Base-by-base conservation (phyloP, 2,329 filamentous ascomycete genomes). In the Xylaria polymorpha region DNA sequence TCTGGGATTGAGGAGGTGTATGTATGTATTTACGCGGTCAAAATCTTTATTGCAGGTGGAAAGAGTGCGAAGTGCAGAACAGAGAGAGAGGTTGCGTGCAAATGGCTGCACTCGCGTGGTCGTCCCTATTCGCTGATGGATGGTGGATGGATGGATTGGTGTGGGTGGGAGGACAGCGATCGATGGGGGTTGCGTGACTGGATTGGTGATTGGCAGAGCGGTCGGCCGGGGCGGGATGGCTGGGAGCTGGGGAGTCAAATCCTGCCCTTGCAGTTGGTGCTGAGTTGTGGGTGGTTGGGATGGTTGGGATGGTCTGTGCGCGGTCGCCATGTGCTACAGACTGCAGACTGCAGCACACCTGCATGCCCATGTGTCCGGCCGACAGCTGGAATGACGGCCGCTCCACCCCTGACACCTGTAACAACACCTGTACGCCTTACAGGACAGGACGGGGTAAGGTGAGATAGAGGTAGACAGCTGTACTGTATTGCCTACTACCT, bases 281-380 rank as follows among this genome's bases (percentile, higher is more conserved):
- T n/a, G 41, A 58, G 57, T 53, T 68, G 66, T 66, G 63, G 63
- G 63, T 61, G 67, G 67, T 61, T 71, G 66, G 69, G 48, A 41
- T 61, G 67, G 67, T 61, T 71, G 66, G 69, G 48, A 41, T 67
- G 66, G 66, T 66, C 65, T 50, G 69, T 71, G 61, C 65, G 14
- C 39, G 1, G 20, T 29, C n/a, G 35, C 56, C 20, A 41, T 39
- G 25, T 29, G 25, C 6, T 43, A 37, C 55, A 32, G 20, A 25
- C 20, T 29, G 35, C 29, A 43, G 7, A 29, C 18, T 22, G 12
- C 35, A 25, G 55, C n/a, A 50, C 9, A 10, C 44, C 20, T 25
- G 35, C 35, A 37, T 37, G 32, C n/a, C 51, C 51, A 56, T 56
- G 51, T 56, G 43, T 41, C 18, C n/a, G 22, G 20, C 32, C 22